Percentiles rank a stretch among this genome's conserved stretches.
phyloP scores from a whole-genome alignment of 768 basidiomycete genomes.

The Suillus fuscotomentosus region DNA sequence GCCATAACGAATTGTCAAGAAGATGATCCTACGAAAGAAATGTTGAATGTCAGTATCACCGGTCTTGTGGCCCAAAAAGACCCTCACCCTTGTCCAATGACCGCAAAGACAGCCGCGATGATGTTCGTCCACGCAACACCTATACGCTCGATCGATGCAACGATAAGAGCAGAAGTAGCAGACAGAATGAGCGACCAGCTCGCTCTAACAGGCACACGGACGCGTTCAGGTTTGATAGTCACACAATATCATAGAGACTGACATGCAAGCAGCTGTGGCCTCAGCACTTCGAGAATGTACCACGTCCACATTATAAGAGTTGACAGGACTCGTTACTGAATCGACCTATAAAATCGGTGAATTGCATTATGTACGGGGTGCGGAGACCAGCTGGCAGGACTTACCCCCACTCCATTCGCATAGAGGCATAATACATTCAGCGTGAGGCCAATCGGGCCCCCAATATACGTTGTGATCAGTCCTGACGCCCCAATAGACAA shows the following conservation, averaged over 20 bases:
- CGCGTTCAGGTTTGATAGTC: neutral
- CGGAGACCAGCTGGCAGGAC: slow-evolving; percentile 9
- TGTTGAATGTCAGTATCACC: neutral
- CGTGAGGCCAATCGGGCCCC: slow-evolving; percentile 43
- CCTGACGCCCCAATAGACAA: slow-evolving; percentile 47
- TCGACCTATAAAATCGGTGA: slow-evolving; percentile 39
- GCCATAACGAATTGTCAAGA: slow-evolving; percentile 47
- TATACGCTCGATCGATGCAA: slow-evolving; percentile 49
- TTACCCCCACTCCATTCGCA: slow-evolving; percentile 56
- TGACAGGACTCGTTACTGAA: slow-evolving; percentile 46
- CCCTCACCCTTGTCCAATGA: slow-evolving; percentile 48
- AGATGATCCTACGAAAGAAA: slow-evolving; percentile 37
- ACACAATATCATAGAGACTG: slow-evolving; percentile 11
- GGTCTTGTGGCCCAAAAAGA: neutral
- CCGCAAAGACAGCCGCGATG: slow-evolving; percentile 40
- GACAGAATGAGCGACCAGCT: slow-evolving; percentile 45
- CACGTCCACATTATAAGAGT: slow-evolving; percentile 56
- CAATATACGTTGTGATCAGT: slow-evolving; percentile 44
- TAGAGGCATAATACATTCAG: slow-evolving; percentile 52
- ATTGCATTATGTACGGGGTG: neutral
- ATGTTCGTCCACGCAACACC: slow-evolving; percentile 48
- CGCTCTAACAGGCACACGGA: slow-evolving; percentile 32
- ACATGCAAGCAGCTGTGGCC: slow-evolving; percentile 49
- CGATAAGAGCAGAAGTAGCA: slow-evolving; percentile 39
- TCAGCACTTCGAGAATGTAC: slow-evolving; percentile 47